Evolutionary conservation across 345 rosid genomes (phyloP), one percentile per base, ranked within the genome.

Genomic region (Geranium rotundifolium): DNA sequence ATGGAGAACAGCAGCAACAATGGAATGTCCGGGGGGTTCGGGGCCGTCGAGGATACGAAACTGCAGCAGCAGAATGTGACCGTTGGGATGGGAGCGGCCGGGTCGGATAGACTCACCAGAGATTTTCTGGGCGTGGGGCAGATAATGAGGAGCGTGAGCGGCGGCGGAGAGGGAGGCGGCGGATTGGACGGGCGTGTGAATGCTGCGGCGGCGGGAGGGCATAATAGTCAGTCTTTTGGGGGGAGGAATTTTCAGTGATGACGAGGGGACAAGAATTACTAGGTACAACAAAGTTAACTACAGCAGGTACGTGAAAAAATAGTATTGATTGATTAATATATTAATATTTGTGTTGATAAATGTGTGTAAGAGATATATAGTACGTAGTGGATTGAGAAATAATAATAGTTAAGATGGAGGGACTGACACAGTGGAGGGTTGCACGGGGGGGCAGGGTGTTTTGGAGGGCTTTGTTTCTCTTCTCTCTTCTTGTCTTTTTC

Each of bases 31-130:
- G 62, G 1, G 27, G 55, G 29, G 50, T 39, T 49, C 63, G 52
- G 52, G 41, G 41, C 41, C 52, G 12, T 7, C 12, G 52, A 14
- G 12, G 52, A 14, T 7, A 5, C 41, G 0, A 34, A 34, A 8
- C 3, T 34, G 41, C 59, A 31, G 41, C 41, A 34, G 56, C 29
- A 49, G 46, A 73, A 63, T 17, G 75, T 73, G 49, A 63, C 64
- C 17, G 7, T 8, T 5, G 10, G 7, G 71, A 77, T 54, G 46
- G 65, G 69, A 69, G 59, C 58, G 56, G 41, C 41, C 41, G 41
- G 41, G 7, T 34, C 41, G 7, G 52, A 46, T 9, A 46, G 52
- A 14, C 52, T 46, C 52, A 46, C 52, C 52, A 9, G 52, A 14
- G 52, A 46, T 12, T 46, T 46, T 46, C 52, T 46, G 8, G 52